These are phyloP conservation scores for Diaporthe sp. DNA, from an alignment of 2,329 filamentous ascomycete species.

Conservation along the genomic window DNA sequence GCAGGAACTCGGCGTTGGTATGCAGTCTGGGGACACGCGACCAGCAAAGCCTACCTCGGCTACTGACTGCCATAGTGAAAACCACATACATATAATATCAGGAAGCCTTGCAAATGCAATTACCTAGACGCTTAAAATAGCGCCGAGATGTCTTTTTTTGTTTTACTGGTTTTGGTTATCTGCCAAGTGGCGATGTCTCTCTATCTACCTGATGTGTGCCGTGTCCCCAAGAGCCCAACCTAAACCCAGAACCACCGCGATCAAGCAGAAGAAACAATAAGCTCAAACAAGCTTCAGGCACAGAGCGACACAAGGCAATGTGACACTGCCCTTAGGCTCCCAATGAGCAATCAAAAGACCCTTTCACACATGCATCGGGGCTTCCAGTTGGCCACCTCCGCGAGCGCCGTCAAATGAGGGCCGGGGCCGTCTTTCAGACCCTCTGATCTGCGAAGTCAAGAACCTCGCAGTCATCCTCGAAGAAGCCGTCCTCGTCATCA, in stretches of 20 bases:
- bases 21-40: not conserved
- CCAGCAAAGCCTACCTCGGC: not conserved
- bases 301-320: slow-evolving; percentile 31
- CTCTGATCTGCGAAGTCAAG: slow-evolving; percentile 85
- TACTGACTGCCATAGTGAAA: not conserved
- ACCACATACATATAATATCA: slow-evolving; percentile 3
- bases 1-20: not conserved
- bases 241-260: slow-evolving; percentile 26
- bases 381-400: slow-evolving; percentile 26
- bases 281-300: slow-evolving; percentile 27
- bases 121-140: slow-evolving; percentile 4
- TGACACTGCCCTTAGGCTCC: slow-evolving; percentile 32
- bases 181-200: slow-evolving; percentile 32
- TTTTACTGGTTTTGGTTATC: slow-evolving; percentile 28
- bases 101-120: not conserved
- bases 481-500: slow-evolving; percentile 82
- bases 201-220: slow-evolving; percentile 32
- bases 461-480: slow-evolving; percentile 93
- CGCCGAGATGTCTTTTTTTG: slow-evolving; percentile 12
- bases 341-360: slow-evolving; percentile 31
- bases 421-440: slow-evolving; percentile 55
- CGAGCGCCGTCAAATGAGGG: slow-evolving; percentile 6
- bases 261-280: slow-evolving; percentile 27
- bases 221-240: slow-evolving; percentile 32
- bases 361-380: not conserved